Conservation (phyloP, 805 yeast species). For the Lipomyces japonicus region DNA sequence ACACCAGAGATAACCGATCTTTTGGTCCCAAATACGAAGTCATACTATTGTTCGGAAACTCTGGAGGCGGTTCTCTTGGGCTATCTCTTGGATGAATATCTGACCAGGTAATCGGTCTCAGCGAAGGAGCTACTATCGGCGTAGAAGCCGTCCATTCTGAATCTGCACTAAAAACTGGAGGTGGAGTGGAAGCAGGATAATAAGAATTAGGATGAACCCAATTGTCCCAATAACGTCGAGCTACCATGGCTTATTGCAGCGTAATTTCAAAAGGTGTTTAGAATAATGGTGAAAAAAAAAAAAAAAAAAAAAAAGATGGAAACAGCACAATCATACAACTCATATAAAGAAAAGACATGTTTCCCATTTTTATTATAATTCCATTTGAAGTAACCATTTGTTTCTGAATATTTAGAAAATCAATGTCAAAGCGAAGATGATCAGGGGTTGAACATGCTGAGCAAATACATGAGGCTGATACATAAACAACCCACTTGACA, state of each 20-base stretch:
- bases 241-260: background rate
- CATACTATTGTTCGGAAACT: constrained; percentile 16
- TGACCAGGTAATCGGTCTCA: constrained; percentile 19
- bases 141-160: background rate
- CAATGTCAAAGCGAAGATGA: too few relatives aligned
- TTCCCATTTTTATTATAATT: too few relatives aligned
- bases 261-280: background rate
- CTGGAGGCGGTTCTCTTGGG: constrained; percentile 15
- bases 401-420: too few relatives aligned
- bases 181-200: background rate
- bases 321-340: background rate
- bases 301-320: background rate
- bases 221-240: constrained; percentile 7
- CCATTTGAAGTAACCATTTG: too few relatives aligned
- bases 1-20: constrained; percentile 38
- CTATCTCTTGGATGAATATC: constrained; percentile 24
- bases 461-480: too few relatives aligned
- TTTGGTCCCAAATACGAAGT: constrained; percentile 34
- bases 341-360: background rate
- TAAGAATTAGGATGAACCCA: background rate
- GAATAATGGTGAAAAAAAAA: too few relatives aligned
- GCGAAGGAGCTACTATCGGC: background rate
- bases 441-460: too few relatives aligned
- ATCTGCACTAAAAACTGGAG: background rate
- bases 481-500: too few relatives aligned